Evolutionary conservation across 1,284 basidiomycete species (phyloP).

Genomic region (Violaceomyces palustris): DNA sequence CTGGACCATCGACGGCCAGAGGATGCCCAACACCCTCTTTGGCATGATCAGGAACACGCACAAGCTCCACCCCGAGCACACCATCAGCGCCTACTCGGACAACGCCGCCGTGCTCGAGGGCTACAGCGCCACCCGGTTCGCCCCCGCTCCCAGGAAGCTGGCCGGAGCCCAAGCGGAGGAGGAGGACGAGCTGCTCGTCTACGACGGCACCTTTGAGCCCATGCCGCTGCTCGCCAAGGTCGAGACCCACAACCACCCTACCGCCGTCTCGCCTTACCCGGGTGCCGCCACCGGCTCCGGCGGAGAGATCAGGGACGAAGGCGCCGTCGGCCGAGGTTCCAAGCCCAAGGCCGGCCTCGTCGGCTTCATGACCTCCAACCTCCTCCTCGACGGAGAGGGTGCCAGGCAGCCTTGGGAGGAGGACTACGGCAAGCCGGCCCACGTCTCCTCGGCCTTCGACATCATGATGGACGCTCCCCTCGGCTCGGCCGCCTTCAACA

Average conservation of each 20-base stretch:
- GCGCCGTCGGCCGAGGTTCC: conserved; percentile 87
- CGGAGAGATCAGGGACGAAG: conserved; percentile 96
- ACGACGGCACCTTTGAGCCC: conserved; percentile 50
- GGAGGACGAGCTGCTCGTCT: conserved; percentile 9
- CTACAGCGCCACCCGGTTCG: conserved; percentile 70
- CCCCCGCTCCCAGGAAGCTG: conserved; percentile 56
- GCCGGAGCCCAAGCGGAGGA: no score
- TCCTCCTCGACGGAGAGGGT: conserved; percentile 54
- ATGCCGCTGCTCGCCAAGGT: conserved; percentile 94
- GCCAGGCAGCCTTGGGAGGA: conserved; percentile 44
- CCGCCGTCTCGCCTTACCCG: conserved; percentile 94
- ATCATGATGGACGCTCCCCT: conserved; percentile 97
- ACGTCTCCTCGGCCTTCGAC: conserved; percentile 87
- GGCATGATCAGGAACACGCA: conserved; percentile 98
- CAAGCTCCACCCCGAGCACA: conserved; percentile 63
- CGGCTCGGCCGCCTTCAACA: conserved; percentile 93
- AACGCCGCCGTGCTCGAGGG: conserved; percentile 94
- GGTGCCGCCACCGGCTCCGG: conserved; percentile 97
- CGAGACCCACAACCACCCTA: conserved; percentile 98
- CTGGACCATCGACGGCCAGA: conserved; percentile 77
- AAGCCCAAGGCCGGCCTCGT: conserved; percentile 92
- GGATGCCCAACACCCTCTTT: conserved; percentile 77
- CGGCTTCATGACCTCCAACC: conserved; percentile 92
- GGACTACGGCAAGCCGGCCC: conserved; percentile 71
- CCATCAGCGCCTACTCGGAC: conserved; percentile 95